These are phyloP conservation scores for Aspergillus clavatus DNA, from an alignment of 2,329 filamentous ascomycete genomes.

Conservation along the genomic window DNA sequence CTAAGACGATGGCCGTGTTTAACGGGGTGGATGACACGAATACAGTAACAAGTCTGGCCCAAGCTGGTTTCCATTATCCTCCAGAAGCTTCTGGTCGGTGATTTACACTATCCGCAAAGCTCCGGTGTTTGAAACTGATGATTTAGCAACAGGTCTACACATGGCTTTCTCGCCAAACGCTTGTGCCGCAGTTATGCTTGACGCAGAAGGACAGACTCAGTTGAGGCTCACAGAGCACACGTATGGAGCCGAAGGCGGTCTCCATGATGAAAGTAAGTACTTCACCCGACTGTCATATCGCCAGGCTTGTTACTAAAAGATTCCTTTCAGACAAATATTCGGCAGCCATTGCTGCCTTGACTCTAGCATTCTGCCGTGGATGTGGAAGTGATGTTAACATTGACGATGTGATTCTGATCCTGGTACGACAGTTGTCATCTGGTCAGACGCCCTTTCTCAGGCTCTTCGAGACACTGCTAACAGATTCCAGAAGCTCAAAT, in stretches of 20 bases:
- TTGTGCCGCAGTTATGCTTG: slow-evolving; percentile 37
- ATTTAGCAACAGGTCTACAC: slow-evolving; percentile 26
- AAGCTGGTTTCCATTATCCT: slow-evolving; percentile 71
- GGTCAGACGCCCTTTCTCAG: slow-evolving; percentile 38
- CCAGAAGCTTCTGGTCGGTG: slow-evolving; percentile 58
- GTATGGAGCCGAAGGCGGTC: slow-evolving; percentile 32
- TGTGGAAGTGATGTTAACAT: slow-evolving; percentile 49
- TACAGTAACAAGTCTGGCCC: slow-evolving; percentile 64
- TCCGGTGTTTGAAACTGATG: slow-evolving; percentile 10
- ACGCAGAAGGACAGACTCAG: slow-evolving; percentile 37
- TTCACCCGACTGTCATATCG: background rate
- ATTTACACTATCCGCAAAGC: background rate
- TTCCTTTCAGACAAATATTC: slow-evolving; percentile 33
- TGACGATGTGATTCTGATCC: slow-evolving; percentile 65
- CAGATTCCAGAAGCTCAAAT: slow-evolving; percentile 51
- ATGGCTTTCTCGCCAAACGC: slow-evolving; percentile 43
- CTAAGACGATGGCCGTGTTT: slow-evolving; percentile 65
- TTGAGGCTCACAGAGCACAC: slow-evolving; percentile 38
- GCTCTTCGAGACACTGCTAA: slow-evolving; percentile 29
- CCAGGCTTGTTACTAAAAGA: slow-evolving; percentile 5
- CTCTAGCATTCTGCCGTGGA: slow-evolving; percentile 48
- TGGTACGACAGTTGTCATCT: slow-evolving; percentile 50
- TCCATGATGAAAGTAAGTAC: slow-evolving; percentile 39
- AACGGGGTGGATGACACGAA: slow-evolving; percentile 60
- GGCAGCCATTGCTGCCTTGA: slow-evolving; percentile 59